Conservation (phyloP, 441 rosid genomes). For the Corymbia citriodora region DNA sequence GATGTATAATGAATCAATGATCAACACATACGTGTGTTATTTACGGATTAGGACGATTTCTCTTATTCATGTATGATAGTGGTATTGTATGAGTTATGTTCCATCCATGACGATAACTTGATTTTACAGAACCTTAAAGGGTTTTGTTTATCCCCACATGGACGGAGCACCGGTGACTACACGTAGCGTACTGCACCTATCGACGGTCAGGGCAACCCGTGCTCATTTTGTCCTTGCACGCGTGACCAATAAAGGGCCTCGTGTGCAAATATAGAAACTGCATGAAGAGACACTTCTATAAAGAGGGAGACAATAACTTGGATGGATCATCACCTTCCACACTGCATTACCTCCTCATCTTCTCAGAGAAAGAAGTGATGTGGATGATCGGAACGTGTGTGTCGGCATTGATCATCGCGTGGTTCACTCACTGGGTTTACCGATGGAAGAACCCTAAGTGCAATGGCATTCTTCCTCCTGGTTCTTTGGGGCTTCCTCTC, state of each 20-base stretch:
- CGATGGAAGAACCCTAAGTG: conserved; percentile 18
- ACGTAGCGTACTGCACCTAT: not conserved
- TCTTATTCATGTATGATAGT: no score
- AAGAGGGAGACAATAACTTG: not conserved
- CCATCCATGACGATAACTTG: no score
- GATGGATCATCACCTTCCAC: not conserved
- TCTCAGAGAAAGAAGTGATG: not conserved
- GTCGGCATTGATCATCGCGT: not conserved
- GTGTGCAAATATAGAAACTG: no score
- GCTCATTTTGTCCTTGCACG: not conserved
- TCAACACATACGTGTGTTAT: no score
- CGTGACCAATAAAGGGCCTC: no score
- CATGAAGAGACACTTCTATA: not conserved
- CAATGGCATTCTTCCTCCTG: conserved; percentile 23
- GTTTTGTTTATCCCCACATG: not conserved
- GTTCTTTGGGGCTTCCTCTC: conserved; percentile 19
- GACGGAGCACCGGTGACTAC: not conserved
- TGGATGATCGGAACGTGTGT: not conserved
- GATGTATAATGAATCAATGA: no score
- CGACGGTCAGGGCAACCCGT: not conserved
- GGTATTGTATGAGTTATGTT: no score
- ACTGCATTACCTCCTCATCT: not conserved
- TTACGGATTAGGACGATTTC: no score
- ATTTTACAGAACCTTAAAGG: no score
- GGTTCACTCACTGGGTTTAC: conserved; percentile 1